Evolutionary conservation across 495 filamentous ascomycete species (phyloP).

Genomic region (Cercophora samala): DNA sequence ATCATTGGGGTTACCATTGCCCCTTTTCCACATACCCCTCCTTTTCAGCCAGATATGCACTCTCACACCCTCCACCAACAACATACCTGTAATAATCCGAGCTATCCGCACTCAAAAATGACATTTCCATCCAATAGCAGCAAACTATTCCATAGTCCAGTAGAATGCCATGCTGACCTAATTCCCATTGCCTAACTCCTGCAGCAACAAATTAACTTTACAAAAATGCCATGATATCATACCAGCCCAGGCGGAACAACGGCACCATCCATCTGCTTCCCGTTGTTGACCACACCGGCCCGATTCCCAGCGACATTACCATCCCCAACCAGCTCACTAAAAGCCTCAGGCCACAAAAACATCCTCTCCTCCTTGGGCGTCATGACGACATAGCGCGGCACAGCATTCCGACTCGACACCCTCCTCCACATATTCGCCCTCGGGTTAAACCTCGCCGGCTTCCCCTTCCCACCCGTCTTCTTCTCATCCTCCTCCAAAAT

Average conservation of each 20-base stretch:
- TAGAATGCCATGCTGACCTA: background rate
- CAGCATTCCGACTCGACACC: conserved; percentile 52
- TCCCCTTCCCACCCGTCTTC: conserved; percentile 62
- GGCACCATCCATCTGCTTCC: background rate
- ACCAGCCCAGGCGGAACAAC: background rate
- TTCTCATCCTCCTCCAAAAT: conserved; percentile 60
- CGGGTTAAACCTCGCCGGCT: conserved; percentile 64
- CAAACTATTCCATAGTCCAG: background rate
- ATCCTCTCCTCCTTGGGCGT: conserved; percentile 62
- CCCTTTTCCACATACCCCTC: background rate
- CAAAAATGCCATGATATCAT: background rate
- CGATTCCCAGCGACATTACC: background rate
- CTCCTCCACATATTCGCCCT: conserved; percentile 69
- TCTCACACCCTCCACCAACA: background rate
- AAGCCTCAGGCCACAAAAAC: conserved; percentile 63
- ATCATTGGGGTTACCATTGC: too few relatives aligned
- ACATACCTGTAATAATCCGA: background rate
- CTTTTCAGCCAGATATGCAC: background rate
- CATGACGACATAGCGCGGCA: conserved; percentile 55
- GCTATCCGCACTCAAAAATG: background rate
- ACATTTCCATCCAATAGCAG: background rate
- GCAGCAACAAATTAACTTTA: background rate
- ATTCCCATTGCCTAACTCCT: background rate
- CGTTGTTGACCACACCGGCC: background rate
- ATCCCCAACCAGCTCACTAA: conserved; percentile 41